A percentile compares a stretch with the other conserved stretches of the same genome.
Evolutionary conservation across 2,329 filamentous ascomycete genomes (phyloP).

Genomic region (Beauveria rudraprayagi): DNA sequence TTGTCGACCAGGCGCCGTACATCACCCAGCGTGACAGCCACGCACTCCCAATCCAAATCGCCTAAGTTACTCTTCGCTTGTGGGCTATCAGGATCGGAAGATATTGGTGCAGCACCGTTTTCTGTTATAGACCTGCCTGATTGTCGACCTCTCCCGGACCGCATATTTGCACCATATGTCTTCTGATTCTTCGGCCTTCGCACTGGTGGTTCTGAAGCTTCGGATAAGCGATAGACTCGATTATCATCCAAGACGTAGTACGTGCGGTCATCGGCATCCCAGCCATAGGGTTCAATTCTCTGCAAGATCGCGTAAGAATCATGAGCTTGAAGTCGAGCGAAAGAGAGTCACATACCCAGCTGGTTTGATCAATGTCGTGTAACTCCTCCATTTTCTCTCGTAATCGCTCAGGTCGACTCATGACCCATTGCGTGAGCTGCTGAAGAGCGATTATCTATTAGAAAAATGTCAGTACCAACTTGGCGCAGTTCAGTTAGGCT

Average conservation of each 20-base stretch:
- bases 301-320: conserved; percentile 24
- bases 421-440: conserved; percentile 81
- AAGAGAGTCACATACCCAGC: conserved; percentile 54
- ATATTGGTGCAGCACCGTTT: conserved; percentile 6
- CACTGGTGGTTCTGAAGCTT: conserved; percentile 54
- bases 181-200: conserved; percentile 58
- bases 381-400: conserved; percentile 79
- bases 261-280: conserved; percentile 76
- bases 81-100: conserved; percentile 25
- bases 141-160: conserved; percentile 66
- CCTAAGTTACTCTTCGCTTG: conserved; percentile 57
- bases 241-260: conserved; percentile 95
- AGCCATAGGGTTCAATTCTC: conserved; percentile 77
- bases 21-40: conserved; percentile 75
- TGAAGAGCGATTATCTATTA: conserved; percentile 66
- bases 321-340: too few species aligned
- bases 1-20: conserved; percentile 63
- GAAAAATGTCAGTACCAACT: background rate
- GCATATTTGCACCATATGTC: conserved; percentile 38
- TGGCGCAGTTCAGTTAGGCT: background rate
- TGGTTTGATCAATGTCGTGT: conserved; percentile 70
- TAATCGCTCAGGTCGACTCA: conserved; percentile 79
- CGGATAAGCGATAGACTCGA: conserved; percentile 80
- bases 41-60: conserved; percentile 80
- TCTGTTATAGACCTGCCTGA: conserved; percentile 16